phyloP scores from a whole-genome alignment of 208 protist genomes.

The Balamuthia mandrillaris region DNA sequence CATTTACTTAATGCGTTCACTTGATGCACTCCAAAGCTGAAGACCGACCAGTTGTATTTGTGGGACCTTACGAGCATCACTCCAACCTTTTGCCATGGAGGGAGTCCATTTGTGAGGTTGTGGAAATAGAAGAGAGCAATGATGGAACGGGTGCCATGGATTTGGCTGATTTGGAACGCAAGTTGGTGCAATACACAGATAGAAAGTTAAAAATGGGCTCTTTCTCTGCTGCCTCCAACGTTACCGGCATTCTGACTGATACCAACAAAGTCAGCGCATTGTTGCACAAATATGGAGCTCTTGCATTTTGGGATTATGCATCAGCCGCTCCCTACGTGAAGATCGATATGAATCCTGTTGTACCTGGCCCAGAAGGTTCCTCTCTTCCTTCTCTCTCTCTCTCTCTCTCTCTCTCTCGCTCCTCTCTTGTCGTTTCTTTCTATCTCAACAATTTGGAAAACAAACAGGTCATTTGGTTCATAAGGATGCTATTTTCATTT shows the following conservation, averaged over 20 bases:
- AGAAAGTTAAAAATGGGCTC: constrained; percentile 60
- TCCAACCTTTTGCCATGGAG: constrained; percentile 76
- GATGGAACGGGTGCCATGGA: not conserved
- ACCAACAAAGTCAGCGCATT: constrained; percentile 53
- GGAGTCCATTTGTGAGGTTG: constrained; percentile 53
- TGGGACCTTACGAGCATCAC: constrained; percentile 77
- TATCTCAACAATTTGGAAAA: too few species aligned
- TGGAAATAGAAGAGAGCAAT: constrained; percentile 24
- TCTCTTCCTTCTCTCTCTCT: too few species aligned
- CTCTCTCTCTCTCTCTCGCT: too few species aligned
- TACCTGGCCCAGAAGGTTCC: not conserved
- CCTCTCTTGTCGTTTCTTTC: too few species aligned
- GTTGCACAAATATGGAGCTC: constrained; percentile 62
- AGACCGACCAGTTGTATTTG: constrained; percentile 52
- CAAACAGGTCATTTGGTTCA: not conserved
- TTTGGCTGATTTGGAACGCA: constrained; percentile 30
- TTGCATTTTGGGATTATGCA: constrained; percentile 75
- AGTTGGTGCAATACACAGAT: not conserved
- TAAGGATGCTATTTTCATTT: constrained; percentile 75
- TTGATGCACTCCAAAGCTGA: not conserved
- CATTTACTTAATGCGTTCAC: not conserved
- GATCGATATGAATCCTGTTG: constrained; percentile 61
- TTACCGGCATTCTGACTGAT: constrained; percentile 69
- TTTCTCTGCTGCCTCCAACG: constrained; percentile 73
- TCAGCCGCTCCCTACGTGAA: constrained; percentile 66